These are phyloP conservation scores for Penicillium sp. DNA, from an alignment of 2,329 filamentous ascomycete species.

Conservation along the genomic window DNA sequence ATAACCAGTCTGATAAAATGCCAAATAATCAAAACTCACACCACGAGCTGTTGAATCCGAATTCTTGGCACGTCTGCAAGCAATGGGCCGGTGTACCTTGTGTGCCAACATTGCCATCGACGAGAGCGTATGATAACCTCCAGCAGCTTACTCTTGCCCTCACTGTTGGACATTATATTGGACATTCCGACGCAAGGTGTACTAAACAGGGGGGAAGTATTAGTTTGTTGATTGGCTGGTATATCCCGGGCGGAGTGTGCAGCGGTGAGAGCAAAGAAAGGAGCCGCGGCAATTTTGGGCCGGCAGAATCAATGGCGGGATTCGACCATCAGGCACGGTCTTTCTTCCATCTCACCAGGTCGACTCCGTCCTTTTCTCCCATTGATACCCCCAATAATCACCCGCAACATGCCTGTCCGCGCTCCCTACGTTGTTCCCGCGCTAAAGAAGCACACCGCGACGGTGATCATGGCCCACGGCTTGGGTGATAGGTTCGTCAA, in stretches of 20 bases:
- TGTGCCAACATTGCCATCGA: no score
- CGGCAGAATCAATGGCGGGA: background rate
- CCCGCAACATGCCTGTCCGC: conserved; percentile 46
- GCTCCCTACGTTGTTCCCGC: conserved; percentile 76
- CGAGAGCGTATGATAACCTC: no score
- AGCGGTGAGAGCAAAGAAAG: background rate
- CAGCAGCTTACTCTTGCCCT: no score
- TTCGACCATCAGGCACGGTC: background rate
- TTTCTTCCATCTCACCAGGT: background rate
- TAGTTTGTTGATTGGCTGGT: no score
- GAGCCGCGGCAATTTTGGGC: background rate
- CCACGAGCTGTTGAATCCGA: no score
- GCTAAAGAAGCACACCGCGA: conserved; percentile 82
- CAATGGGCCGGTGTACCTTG: no score
- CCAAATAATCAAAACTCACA: no score
- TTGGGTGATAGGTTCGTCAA: conserved; percentile 77
- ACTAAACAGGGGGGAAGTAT: no score
- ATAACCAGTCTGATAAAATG: no score
- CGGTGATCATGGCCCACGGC: conserved; percentile 92
- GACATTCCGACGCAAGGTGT: no score
- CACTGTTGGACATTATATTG: no score
- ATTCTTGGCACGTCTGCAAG: no score
- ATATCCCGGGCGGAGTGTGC: background rate
- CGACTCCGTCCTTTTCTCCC: background rate
- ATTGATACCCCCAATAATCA: background rate